These are phyloP conservation scores for Pseudonitzschia pungens DNA, from an alignment of 108 stramenopile species.

Conservation along the genomic window DNA sequence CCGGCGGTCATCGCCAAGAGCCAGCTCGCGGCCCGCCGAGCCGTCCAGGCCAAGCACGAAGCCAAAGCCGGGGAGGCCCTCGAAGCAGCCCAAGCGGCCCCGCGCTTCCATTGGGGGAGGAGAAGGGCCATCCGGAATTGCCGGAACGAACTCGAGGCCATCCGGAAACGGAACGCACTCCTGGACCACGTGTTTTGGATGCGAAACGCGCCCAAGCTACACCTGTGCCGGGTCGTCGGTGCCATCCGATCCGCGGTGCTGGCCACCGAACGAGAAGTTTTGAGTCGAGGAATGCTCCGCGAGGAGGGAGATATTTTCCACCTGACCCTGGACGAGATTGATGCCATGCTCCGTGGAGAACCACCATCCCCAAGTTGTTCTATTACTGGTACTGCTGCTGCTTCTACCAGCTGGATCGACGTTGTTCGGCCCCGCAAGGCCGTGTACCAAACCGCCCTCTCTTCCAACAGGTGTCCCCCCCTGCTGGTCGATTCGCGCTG, in stretches of 20 bases:
- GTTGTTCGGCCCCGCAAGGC: constrained; percentile 4
- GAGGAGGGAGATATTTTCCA: constrained; percentile 2
- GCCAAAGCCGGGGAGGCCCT: neutral
- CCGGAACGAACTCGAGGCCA: neutral
- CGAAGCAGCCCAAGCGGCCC: neutral
- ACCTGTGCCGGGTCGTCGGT: neutral
- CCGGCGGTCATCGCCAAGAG: neutral
- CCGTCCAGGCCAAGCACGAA: neutral
- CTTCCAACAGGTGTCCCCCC: neutral
- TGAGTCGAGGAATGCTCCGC: neutral
- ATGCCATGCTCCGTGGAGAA: too few relatives aligned
- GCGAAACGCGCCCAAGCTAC: constrained; percentile 5
- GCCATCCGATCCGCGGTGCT: neutral
- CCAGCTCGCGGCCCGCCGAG: neutral
- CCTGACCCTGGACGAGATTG: neutral
- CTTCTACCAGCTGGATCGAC: neutral
- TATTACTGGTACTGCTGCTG: too few relatives aligned
- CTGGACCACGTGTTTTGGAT: constrained; percentile 1
- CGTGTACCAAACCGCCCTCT: neutral
- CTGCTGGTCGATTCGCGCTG: constrained; percentile 2
- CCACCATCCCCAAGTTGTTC: too few relatives aligned
- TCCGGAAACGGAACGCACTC: neutral
- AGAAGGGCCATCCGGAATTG: neutral
- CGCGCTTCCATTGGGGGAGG: neutral
- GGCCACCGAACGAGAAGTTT: neutral